Base-by-base conservation (phyloP, 441 rosid species). In the Gossypium laxum region DNA sequence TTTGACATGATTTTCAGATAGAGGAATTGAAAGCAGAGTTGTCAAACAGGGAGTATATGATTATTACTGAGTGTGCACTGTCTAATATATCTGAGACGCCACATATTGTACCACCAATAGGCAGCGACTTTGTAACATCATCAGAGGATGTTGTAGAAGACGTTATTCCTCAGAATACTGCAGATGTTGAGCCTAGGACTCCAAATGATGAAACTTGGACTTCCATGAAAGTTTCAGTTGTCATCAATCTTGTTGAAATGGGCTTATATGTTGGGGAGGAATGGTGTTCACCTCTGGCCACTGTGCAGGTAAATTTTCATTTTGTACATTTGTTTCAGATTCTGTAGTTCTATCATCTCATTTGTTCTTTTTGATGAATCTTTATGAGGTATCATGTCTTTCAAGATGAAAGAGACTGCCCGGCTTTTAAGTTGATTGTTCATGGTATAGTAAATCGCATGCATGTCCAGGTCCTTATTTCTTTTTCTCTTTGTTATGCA, bases 1-100 rank as follows among this genome's bases (percentile, higher is more conserved):
- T 83, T 60, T 86, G 63, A 38, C 55, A 18, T 82, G 60, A 51
- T 77, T 76, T 79, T 67, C 92, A 95, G 99, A 80, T 95, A 82
- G 95, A 86, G 68, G 91, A 87, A 77, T 72, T 95, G 73, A 91
- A 85, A 84, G 96, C 96, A 50, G 89, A 90, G 56, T 85, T 95
- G 65, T 87, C 98, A 30, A 86, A 86, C 74, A 89, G 58, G 79
- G 98, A 95, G 67, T 95, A 95, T 87, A 95, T 84, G 84, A 89
- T 95, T 79, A 83, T 95, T 76, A 81, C 91, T 22, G 98, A 95
- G 78, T 92, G 99, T 85, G 96, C 97, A 62, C 77, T 78, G 67
- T 86, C 97, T 76, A 95, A 95, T 82, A 79, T 95, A 73, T 88
- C 95, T 72, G 99, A 95, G 85, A 80, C 78, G n/a, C 93, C 98